These are phyloP conservation scores for Populus hybrid DNA, from an alignment of 441 rosid species.

Conservation along the genomic window DNA sequence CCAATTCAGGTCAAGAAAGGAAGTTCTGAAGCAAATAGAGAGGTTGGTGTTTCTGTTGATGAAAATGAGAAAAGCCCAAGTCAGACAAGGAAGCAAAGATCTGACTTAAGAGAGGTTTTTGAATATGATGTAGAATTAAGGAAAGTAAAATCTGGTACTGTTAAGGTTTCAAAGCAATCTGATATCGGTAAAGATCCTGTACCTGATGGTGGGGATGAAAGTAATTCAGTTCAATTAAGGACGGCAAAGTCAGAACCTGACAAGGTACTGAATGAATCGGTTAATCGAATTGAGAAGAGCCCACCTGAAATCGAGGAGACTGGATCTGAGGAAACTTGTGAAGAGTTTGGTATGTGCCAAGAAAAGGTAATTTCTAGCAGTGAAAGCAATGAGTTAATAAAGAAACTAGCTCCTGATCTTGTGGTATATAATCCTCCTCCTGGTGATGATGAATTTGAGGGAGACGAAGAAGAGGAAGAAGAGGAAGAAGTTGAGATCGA, in stretches of 20 bases:
- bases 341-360: constrained; percentile 49
- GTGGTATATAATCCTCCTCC: neutral
- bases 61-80: constrained; percentile 35
- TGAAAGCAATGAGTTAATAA: constrained; percentile 6
- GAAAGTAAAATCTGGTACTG: constrained; percentile 23
- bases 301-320: constrained; percentile 30
- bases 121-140: constrained; percentile 22
- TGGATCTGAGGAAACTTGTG: constrained; percentile 41
- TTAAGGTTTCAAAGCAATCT: neutral
- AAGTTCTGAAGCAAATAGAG: constrained; percentile 31
- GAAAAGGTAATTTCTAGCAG: constrained; percentile 39
- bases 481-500: constrained; percentile 29
- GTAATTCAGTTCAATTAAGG: constrained; percentile 29
- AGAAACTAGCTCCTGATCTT: constrained; percentile 12
- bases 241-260: constrained; percentile 41
- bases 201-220: constrained; percentile 17
- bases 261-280: constrained; percentile 19
- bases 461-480: constrained; percentile 25
- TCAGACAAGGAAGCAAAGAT: constrained; percentile 35
- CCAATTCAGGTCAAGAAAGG: constrained; percentile 30
- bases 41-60: constrained; percentile 24
- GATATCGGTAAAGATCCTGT: constrained; percentile 12
- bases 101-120: constrained; percentile 25
- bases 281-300: constrained; percentile 28
- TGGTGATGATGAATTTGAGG: constrained; percentile 22